phyloP scores from a whole-genome alignment of 352 stramenopile species.

The Phytophthora constricta region DNA sequence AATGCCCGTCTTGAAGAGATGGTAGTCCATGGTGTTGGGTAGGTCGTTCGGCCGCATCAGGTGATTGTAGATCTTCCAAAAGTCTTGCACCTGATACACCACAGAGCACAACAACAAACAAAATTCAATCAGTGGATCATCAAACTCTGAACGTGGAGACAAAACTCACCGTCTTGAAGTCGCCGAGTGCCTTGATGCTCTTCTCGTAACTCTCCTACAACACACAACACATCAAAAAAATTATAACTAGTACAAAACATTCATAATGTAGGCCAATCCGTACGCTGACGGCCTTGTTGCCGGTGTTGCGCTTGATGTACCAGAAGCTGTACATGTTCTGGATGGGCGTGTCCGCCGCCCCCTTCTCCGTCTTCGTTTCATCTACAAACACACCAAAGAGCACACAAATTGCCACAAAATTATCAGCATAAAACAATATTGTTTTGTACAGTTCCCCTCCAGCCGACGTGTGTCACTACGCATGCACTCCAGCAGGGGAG shows the following conservation, averaged over 20 bases:
- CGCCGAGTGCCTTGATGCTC: slow-evolving; percentile 93
- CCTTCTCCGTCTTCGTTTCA: slow-evolving; percentile 40
- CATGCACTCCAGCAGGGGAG: background rate
- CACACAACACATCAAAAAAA: slow-evolving; percentile 6
- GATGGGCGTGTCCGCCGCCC: slow-evolving; percentile 63
- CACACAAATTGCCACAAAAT: slow-evolving; percentile 12
- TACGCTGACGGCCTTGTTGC: slow-evolving; percentile 76
- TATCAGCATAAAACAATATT: slow-evolving; percentile 2
- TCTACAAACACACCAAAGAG: slow-evolving; percentile 27
- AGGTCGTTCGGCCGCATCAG: slow-evolving; percentile 92
- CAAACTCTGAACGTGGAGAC: background rate
- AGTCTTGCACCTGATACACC: slow-evolving; percentile 80
- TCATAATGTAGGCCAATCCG: too few species aligned
- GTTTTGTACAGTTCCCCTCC: background rate
- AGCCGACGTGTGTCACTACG: background rate
- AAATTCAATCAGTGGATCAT: slow-evolving; percentile 4
- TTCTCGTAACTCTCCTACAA: slow-evolving; percentile 93
- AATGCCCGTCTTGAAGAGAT: slow-evolving; percentile 94
- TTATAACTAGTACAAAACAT: slow-evolving; percentile 6
- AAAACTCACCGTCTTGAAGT: slow-evolving; percentile 89
- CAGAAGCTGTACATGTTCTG: slow-evolving; percentile 92
- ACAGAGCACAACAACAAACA: slow-evolving; percentile 1
- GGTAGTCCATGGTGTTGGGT: slow-evolving; percentile 91
- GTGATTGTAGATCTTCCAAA: slow-evolving; percentile 95
- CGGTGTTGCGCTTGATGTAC: slow-evolving; percentile 90